Evolutionary conservation across 176 grass and related monocot species (phyloP).

Genomic region (Carex kokanica): DNA sequence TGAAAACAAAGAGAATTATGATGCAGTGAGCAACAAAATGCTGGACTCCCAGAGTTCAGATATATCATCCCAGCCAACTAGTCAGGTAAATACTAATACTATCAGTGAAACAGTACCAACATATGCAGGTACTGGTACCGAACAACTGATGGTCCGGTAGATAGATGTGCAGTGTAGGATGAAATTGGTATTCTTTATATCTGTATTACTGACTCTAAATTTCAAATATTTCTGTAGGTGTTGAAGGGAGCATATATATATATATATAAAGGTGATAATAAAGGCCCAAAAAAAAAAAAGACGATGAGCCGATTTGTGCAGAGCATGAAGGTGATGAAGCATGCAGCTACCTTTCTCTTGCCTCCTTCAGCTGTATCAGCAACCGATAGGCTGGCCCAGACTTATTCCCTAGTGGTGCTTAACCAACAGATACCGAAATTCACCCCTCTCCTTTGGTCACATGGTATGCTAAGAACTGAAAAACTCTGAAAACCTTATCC

Average conservation of each 20-base stretch:
- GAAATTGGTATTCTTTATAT: neutral
- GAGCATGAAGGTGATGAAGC: conserved; percentile 47
- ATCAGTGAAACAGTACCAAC: neutral
- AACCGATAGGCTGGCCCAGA: conserved; percentile 29
- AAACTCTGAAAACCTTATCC: conserved; percentile 22
- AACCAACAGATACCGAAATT: conserved; percentile 67
- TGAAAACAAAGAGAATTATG: neutral
- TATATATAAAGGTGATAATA: neutral
- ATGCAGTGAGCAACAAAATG: neutral
- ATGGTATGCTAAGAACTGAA: conserved; percentile 37
- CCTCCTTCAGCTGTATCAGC: conserved; percentile 36
- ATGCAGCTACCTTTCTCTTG: conserved; percentile 62
- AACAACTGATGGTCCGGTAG: neutral
- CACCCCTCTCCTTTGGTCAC: conserved; percentile 54
- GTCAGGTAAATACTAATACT: neutral
- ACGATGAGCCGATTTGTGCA: conserved; percentile 38
- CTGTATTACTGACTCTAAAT: neutral
- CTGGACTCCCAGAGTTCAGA: neutral
- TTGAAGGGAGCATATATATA: neutral
- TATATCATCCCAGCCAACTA: neutral
- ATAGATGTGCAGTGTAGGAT: neutral
- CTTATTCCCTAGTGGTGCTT: conserved; percentile 59
- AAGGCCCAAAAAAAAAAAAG: conserved; percentile 14
- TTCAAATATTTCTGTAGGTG: neutral
- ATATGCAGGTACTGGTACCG: neutral